Base-by-base conservation (phyloP, 192 early-diverging fungal species). In the Coemansia sp. region DNA sequence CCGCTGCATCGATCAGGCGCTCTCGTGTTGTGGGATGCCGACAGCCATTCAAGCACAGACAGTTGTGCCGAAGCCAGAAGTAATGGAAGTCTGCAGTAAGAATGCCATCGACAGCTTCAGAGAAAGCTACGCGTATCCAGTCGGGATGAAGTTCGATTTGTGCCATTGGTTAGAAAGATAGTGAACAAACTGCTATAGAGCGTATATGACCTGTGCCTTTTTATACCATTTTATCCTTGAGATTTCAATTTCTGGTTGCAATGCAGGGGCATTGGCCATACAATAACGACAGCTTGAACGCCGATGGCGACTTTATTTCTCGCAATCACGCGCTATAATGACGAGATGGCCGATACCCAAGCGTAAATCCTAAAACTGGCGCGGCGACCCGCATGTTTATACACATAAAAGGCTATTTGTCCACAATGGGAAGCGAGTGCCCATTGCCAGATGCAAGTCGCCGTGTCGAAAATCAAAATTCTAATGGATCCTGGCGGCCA, bases 51-150 rank as follows among this genome's bases (percentile, higher is more conserved):
- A 80, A 63, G 48, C 77, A 80, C 3, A 44, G 77, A 60, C 77
- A 80, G 66, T 80, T 80, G 54, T 80, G 77, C 1, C 77, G 77
- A 12, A 80, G 62, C 77, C 77, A 80, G 43, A 76, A 80, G 63
- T 75, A 80, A 52, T 80, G 77, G 38, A 55, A 80, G 53, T 80
- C 77, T 8, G 77, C 72, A 41, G 31, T 40, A 11, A 1, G 34
- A 18, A 36, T 20, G 14, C 32, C 51, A 32, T 32, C 51, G 8
- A 42, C 26, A 0, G 41, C 37, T 7, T 57, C 54, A 11, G 51
- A 12, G 42, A 76, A 70, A 15, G 8, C 16, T 47, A 76, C 42
- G 48, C 73, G 73, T 6, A 55, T 67, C 73, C 73, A 76, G 63
- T 76, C 73, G 40, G 73, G 73, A 52, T 66, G 54, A 49, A 76